Evolutionary conservation across 108 stramenopile genomes (phyloP).

Genomic region (Cyclotella choctawhatcheeana): DNA sequence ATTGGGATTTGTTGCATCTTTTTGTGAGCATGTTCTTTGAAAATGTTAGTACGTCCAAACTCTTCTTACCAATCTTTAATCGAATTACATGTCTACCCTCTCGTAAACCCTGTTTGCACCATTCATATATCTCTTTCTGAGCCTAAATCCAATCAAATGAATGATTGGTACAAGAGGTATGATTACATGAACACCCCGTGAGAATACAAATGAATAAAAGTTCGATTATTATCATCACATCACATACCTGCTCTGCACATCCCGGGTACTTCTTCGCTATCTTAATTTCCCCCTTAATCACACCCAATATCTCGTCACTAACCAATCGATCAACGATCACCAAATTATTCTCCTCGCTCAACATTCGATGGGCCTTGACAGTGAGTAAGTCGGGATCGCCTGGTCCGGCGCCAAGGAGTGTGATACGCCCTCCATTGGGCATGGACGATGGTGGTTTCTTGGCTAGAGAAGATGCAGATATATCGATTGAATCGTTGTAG

Average conservation of each 20-base stretch:
- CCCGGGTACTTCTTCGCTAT: conserved; percentile 94
- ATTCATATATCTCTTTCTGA: conserved; percentile 94
- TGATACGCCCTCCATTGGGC: conserved; percentile 73
- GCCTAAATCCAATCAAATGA: conserved; percentile 43
- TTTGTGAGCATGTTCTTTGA: too few relatives aligned
- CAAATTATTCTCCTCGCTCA: conserved; percentile 68
- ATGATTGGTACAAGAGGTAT: not conserved
- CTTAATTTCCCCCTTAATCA: conserved; percentile 79
- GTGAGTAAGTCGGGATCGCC: conserved; percentile 96
- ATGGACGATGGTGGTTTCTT: conserved; percentile 14
- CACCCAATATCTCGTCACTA: conserved; percentile 76
- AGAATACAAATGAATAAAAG: too few relatives aligned
- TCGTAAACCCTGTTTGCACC: conserved; percentile 82
- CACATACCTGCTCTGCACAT: conserved; percentile 79
- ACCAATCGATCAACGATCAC: conserved; percentile 96
- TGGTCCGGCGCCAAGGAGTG: conserved; percentile 92
- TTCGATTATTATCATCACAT: too few relatives aligned
- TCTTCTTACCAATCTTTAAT: conserved; percentile 88
- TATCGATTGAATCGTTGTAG: not conserved
- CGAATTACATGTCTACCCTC: conserved; percentile 92
- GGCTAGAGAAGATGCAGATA: not conserved
- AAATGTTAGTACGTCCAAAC: too few relatives aligned
- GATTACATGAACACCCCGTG: too few relatives aligned
- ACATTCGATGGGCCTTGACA: conserved; percentile 73
- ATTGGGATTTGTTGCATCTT: not conserved